Base-by-base conservation (phyloP, 371 early-diverging fungal genomes). In the Neoconidiobolus thromboides region DNA sequence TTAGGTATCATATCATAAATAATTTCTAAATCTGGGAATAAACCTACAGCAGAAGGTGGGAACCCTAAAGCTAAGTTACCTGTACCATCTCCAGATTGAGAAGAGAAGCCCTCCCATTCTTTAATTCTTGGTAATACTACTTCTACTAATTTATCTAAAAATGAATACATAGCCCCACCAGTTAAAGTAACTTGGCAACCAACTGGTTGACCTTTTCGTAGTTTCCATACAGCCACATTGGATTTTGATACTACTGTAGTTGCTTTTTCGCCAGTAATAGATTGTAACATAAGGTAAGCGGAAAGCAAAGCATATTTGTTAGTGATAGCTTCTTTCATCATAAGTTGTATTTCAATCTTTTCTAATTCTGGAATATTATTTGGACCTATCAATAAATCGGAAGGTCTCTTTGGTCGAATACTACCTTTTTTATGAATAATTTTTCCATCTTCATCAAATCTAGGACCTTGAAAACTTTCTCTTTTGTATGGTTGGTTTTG, bases 1-100 rank as follows among this genome's bases (percentile, higher is more conserved):
- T 79, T 71, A 26, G 95, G 95, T 69, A 84, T 89, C 71, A 83
- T 80, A 61, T 94, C 95, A 71, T 90, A 94, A 61, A 87, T 86
- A 43, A 83, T 82, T 73, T 95, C 97, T 63, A 95, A 88, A 75
- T 96, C 95, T 3, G 94, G 94, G 78, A 94, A 96, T 55, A 96
- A 73, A 38, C 88, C 87, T 43, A 88, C 74, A 5, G 82, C 88
- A 42, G 86, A 83, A 9, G 86, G 75, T 38, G 82, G 84, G 63
- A 96, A 81, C 10, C 90, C 87, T 61, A 93, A 69, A 9, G 84
- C 82, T 63, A 93, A 77, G 66, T 82, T 84, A 43, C 93, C 95
- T 50, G 81, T 77, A 48, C 83, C 82, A 64, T 90, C 88, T 60
- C 91, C 91, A 39, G 81, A 73, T 62, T 75, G 79, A 69, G 77